Base-by-base conservation (phyloP, 164 flowering plant genomes). In the Brasenia schreberi region DNA sequence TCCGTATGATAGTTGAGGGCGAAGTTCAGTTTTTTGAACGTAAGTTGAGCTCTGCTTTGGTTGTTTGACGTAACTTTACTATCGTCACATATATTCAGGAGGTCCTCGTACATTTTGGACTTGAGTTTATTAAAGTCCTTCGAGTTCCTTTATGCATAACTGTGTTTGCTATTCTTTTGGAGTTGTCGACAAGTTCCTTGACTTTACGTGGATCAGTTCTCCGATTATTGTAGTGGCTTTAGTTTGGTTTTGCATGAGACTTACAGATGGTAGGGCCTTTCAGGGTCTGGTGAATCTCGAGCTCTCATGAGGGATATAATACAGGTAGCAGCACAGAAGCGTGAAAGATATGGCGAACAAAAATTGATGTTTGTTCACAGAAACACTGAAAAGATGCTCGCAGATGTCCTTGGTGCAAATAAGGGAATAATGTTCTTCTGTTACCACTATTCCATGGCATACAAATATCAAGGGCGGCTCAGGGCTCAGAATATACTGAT, bases 261-360 rank as follows among this genome's bases (percentile, higher is more conserved):
- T 10, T 63, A 42, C 52, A 5, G 42, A 63, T 58, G 71, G 16
- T 69, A 42, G 64, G 72, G 12, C 45, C 19, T 16, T 42, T 18
- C 79, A 94, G 98, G 98, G 98, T 89, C 77, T 60, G 98, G 98
- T 18, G 95, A 91, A 69, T 77, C 93, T 53, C 84, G 91, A 63
- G 72, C 92, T 11, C 86, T 94, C n/a, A 86, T 82, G 95, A 86
- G 71, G 69, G 87, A 85, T 61, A 33, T 94, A 39, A 67, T 82
- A 58, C 65, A 65, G 33, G 60, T 60, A 68, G 77, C 84, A 68
- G 16, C 73, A 56, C 17, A 63, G n/a, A 75, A 74, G 64, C 42
- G 45, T 67, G 76, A 73, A 27, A 77, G 78, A 39, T 72, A 80
- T 74, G 74, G 75, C 19, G 33, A 67, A 19, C 64, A 86, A 59